Conservation (phyloP, 164 flowering plant species). For the Hamamelis virginiana region DNA sequence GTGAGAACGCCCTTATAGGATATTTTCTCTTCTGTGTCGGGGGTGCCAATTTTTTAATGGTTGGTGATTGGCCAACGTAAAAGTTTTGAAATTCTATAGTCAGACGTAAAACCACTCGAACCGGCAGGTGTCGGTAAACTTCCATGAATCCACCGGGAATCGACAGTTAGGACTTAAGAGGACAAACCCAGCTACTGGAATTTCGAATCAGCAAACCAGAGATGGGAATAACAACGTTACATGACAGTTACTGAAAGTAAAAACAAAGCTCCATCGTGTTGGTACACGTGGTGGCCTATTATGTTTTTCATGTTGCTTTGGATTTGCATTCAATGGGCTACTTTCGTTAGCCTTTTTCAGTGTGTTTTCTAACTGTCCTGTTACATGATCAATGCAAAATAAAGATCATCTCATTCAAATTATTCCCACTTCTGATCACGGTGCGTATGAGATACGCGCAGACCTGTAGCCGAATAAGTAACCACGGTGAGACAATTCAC, state of each 20-base stretch:
- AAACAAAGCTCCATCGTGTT: not conserved
- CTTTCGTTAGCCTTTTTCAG: conserved; percentile 12
- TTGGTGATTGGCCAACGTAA: conserved; percentile 18
- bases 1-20: too few relatives aligned
- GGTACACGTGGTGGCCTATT: conserved; percentile 14
- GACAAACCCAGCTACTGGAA: conserved; percentile 19
- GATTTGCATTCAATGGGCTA: conserved; percentile 4
- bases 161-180: conserved; percentile 9
- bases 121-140: conserved; percentile 18
- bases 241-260: not conserved
- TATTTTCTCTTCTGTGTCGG: too few relatives aligned
- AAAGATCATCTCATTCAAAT: not conserved
- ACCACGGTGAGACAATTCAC: too few relatives aligned
- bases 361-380: conserved; percentile 25
- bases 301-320: conserved; percentile 1
- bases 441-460: too few relatives aligned
- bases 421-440: too few relatives aligned
- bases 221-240: not conserved
- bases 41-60: conserved; percentile 14
- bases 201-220: conserved; percentile 18
- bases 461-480: too few relatives aligned
- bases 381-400: conserved; percentile 18
- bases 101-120: conserved; percentile 13
- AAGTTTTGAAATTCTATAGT: conserved; percentile 14
- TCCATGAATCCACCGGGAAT: conserved; percentile 4